A percentile compares a stretch with the other conserved stretches of the same genome.
These are phyloP conservation scores for Durio zibethinus DNA, from an alignment of 345 rosid genomes.

Conservation along the genomic window DNA sequence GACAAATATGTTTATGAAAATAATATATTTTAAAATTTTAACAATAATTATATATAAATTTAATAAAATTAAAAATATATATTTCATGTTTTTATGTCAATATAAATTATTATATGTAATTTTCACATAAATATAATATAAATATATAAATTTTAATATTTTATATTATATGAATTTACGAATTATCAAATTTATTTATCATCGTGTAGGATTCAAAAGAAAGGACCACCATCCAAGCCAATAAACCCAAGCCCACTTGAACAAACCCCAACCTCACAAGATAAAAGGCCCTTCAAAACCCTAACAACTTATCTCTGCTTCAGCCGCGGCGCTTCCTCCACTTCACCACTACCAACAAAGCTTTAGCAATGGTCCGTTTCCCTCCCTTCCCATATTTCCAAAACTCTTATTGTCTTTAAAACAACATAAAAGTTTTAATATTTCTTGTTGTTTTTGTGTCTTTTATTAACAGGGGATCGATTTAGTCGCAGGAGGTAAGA, in stretches of 20 bases:
- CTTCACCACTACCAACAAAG: neutral
- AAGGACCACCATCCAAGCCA: neutral
- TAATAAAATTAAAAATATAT: too few relatives aligned
- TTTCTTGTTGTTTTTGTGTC: conserved; percentile 5
- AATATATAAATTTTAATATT: too few relatives aligned
- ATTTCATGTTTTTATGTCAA: too few relatives aligned
- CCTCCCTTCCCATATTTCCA: neutral
- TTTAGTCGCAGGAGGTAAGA: conserved; percentile 92
- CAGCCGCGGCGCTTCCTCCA: conserved; percentile 12
- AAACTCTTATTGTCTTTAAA: neutral
- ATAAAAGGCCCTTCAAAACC: conserved; percentile 37
- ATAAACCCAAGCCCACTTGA: neutral
- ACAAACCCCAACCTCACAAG: neutral
- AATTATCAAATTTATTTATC: too few relatives aligned
- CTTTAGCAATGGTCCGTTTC: conserved; percentile 38
- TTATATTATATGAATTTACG: too few relatives aligned
- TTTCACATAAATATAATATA: too few relatives aligned
- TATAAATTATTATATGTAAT: too few relatives aligned
- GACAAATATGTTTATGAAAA: too few relatives aligned
- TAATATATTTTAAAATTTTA: too few relatives aligned
- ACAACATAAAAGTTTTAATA: neutral
- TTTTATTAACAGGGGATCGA: conserved; percentile 69
- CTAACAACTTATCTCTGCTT: conserved; percentile 26
- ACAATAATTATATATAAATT: too few relatives aligned
- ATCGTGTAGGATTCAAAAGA: too few relatives aligned